Conservation (phyloP, 2,329 filamentous ascomycete genomes). For the Pseudocercospora crystallina region DNA sequence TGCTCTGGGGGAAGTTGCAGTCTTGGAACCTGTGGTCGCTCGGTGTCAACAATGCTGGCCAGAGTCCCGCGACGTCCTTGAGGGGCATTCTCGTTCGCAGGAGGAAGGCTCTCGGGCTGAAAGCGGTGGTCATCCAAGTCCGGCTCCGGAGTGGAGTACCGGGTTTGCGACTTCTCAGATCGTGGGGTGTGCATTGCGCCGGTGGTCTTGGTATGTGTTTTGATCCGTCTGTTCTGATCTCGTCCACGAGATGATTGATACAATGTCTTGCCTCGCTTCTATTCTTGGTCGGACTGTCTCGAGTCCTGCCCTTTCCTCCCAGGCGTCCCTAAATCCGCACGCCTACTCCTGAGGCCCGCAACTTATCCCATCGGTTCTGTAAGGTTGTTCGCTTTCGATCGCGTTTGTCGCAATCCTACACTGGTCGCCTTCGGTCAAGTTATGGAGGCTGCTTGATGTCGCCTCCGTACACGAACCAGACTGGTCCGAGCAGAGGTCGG, state of each 20-base stretch:
- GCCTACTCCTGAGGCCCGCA: constrained; percentile 16
- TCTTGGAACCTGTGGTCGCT: constrained; percentile 47
- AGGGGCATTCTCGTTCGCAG: constrained; percentile 44
- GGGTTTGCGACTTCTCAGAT: constrained; percentile 67
- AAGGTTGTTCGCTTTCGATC: constrained; percentile 8
- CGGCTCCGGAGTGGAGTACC: constrained; percentile 72
- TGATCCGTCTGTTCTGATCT: neutral
- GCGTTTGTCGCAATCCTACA: constrained; percentile 10
- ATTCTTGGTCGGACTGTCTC: constrained; percentile 3
- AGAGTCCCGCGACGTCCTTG: constrained; percentile 65
- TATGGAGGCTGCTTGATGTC: constrained; percentile 93
- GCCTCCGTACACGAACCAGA: constrained; percentile 94
- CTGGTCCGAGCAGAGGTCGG: constrained; percentile 88
- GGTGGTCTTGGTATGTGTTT: neutral
- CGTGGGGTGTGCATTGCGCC: constrained; percentile 52
- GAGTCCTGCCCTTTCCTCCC: constrained; percentile 9
- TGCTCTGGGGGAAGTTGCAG: constrained; percentile 42
- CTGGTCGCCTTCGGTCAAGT: constrained; percentile 55
- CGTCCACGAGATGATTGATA: neutral
- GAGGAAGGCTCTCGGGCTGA: constrained; percentile 61
- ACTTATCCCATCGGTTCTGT: constrained; percentile 33
- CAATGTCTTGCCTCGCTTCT: constrained; percentile 2
- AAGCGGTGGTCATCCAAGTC: constrained; percentile 86
- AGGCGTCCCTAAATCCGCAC: constrained; percentile 13
- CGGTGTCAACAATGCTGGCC: constrained; percentile 59